phyloP scores from a whole-genome alignment of 768 basidiomycete genomes.

The Kwoniella shandongensis region DNA sequence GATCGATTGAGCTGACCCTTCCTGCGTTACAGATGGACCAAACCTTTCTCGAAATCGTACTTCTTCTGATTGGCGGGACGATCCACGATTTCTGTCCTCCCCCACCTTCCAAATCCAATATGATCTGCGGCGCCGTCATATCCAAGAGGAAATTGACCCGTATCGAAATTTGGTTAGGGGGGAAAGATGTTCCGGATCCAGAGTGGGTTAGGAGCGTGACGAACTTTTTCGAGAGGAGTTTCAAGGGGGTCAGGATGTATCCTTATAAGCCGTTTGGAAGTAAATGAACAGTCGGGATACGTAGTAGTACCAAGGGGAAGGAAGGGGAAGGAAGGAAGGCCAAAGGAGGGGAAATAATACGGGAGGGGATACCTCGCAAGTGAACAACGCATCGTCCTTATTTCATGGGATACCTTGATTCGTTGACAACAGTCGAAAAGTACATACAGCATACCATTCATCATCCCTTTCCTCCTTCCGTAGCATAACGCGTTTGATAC shows the following conservation, averaged over 20 bases:
- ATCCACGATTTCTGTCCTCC: conserved; percentile 12
- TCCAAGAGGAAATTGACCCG: conserved; percentile 24
- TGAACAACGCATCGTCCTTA: too few relatives aligned
- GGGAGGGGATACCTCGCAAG: too few relatives aligned
- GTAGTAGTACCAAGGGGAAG: too few relatives aligned
- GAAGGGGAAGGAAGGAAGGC: too few relatives aligned
- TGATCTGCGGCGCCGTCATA: conserved; percentile 19
- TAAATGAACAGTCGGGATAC: too few relatives aligned
- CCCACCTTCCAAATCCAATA: neutral
- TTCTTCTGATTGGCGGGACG: conserved; percentile 23
- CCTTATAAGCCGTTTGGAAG: conserved; percentile 11
- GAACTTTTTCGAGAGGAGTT: neutral
- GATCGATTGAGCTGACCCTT: too few relatives aligned
- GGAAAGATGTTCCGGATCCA: conserved; percentile 1
- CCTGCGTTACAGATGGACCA: conserved; percentile 35
- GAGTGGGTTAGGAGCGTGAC: conserved; percentile 20
- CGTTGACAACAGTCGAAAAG: too few relatives aligned
- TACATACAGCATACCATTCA: too few relatives aligned
- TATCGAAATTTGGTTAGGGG: conserved; percentile 44
- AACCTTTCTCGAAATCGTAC: conserved; percentile 34
- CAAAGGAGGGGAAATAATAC: too few relatives aligned
- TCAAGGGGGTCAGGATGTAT: conserved; percentile 6
- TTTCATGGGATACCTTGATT: too few relatives aligned
- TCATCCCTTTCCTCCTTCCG: too few relatives aligned
- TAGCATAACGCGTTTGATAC: too few relatives aligned